A percentile compares a stretch with the other conserved stretches of the same genome.
Conservation (phyloP, 192 early-diverging fungal genomes). For the Rhizophagus prolifer region DNA sequence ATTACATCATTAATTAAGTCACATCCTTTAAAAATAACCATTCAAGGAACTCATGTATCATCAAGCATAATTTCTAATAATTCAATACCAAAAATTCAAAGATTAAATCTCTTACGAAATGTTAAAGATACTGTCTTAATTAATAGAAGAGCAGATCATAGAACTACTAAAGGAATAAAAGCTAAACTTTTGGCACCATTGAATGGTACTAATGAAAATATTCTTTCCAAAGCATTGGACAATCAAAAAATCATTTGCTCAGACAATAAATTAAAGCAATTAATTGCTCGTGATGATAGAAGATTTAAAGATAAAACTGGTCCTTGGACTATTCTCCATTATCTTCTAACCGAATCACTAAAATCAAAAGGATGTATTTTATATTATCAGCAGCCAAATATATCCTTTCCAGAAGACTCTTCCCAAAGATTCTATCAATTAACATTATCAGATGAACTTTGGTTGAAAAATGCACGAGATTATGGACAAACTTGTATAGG, state of each 20-base stretch:
- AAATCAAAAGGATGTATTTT: not conserved
- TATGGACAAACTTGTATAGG: not conserved
- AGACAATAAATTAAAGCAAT: constrained; percentile 1
- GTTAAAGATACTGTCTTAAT: not conserved
- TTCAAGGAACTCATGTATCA: too few species aligned
- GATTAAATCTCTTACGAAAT: too few species aligned
- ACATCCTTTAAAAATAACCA: too few species aligned
- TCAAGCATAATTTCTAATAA: too few species aligned
- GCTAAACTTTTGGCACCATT: not conserved
- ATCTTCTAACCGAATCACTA: not conserved
- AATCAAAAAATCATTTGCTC: not conserved
- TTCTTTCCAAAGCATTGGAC: not conserved
- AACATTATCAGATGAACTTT: not conserved
- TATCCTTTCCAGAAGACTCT: not conserved
- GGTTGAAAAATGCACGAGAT: not conserved
- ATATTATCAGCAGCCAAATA: not conserved
- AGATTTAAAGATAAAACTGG: constrained; percentile 1
- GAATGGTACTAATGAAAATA: not conserved
- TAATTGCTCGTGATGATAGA: not conserved
- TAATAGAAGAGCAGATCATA: not conserved
- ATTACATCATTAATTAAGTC: too few species aligned
- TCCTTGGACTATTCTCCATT: not conserved
- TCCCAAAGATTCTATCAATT: not conserved
- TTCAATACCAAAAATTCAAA: too few species aligned
- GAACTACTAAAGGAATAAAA: constrained; percentile 7